A percentile compares a stretch with the other conserved stretches of the same genome.
phyloP scores from a whole-genome alignment of 2,329 filamentous ascomycete species.

The Curvularia verruculosa region DNA sequence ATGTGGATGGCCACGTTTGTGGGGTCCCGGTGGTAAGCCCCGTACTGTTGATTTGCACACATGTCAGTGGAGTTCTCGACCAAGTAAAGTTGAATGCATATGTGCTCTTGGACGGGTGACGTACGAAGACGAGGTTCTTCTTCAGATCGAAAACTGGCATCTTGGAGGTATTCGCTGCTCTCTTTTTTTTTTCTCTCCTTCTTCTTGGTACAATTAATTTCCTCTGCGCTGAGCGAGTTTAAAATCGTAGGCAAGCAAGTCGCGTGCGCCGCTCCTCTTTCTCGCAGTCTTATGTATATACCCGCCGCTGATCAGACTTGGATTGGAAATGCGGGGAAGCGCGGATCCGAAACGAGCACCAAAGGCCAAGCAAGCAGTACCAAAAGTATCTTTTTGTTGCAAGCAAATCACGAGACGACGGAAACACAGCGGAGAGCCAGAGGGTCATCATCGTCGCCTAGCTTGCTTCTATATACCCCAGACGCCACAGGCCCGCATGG shows the following conservation, averaged over 20 bases:
- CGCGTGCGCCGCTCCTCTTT: too few relatives aligned
- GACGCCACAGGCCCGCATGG: background rate
- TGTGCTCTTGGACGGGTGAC: background rate
- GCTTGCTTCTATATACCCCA: background rate
- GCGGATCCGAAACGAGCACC: background rate
- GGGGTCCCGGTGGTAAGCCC: constrained; percentile 79
- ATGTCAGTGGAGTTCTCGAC: background rate
- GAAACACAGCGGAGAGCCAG: background rate
- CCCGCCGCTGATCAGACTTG: background rate
- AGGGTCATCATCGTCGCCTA: background rate
- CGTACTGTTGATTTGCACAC: constrained; percentile 70
- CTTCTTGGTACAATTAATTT: background rate
- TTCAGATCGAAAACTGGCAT: constrained; percentile 43
- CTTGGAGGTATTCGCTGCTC: constrained; percentile 4
- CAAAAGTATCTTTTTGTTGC: background rate
- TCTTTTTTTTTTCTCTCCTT: background rate
- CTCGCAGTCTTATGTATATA: too few relatives aligned
- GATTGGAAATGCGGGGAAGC: background rate
- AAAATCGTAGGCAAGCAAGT: too few relatives aligned
- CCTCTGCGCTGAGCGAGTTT: too few relatives aligned
- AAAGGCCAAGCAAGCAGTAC: background rate
- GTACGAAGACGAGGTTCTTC: constrained; percentile 44
- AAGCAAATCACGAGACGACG: background rate
- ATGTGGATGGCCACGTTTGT: constrained; percentile 81
- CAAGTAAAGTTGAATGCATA: background rate